Evolutionary conservation across 805 yeast species (phyloP).

Genomic region (Yamadazyma kitorensis): DNA sequence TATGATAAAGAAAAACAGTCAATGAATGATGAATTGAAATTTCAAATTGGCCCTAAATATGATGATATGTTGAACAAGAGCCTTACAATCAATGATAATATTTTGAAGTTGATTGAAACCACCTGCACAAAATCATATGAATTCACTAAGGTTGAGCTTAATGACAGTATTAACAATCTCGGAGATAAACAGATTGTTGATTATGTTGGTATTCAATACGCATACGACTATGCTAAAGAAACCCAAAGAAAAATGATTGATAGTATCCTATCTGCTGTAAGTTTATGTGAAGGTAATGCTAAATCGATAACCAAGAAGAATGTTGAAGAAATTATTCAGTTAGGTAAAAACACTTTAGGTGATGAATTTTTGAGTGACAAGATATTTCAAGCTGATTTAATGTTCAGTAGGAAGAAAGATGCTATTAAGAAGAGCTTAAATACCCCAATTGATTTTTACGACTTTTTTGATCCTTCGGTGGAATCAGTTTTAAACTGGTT

Average conservation of each 20-base stretch:
- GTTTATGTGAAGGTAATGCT: conserved; percentile 66
- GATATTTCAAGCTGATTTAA: conserved; percentile 65
- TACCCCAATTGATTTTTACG: conserved; percentile 60
- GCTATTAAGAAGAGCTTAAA: conserved; percentile 54
- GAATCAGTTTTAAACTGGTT: conserved; percentile 54
- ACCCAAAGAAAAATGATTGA: conserved; percentile 69
- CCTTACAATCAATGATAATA: conserved; percentile 50
- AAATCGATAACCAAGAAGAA: conserved; percentile 54
- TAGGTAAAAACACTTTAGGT: conserved; percentile 67
- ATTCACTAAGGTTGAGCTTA: conserved; percentile 53
- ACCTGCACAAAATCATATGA: conserved; percentile 59
- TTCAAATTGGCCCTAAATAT: conserved; percentile 61
- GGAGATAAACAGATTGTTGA: conserved; percentile 52
- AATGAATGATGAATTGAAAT: conserved; percentile 38
- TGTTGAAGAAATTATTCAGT: conserved; percentile 57
- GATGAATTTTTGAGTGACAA: conserved; percentile 58
- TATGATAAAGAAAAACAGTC: conserved; percentile 47
- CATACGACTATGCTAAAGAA: conserved; percentile 64
- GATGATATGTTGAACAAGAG: conserved; percentile 53
- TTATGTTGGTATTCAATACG: conserved; percentile 60
- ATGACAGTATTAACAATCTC: conserved; percentile 47
- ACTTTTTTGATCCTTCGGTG: conserved; percentile 75
- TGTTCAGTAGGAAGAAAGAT: conserved; percentile 80
- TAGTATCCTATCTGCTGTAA: conserved; percentile 62
- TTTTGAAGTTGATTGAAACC: conserved; percentile 62